A percentile compares a stretch with the other conserved stretches of the same genome.
Evolutionary conservation across 2,329 filamentous ascomycete genomes (phyloP).

Genomic region (Sporothrix curviconia): DNA sequence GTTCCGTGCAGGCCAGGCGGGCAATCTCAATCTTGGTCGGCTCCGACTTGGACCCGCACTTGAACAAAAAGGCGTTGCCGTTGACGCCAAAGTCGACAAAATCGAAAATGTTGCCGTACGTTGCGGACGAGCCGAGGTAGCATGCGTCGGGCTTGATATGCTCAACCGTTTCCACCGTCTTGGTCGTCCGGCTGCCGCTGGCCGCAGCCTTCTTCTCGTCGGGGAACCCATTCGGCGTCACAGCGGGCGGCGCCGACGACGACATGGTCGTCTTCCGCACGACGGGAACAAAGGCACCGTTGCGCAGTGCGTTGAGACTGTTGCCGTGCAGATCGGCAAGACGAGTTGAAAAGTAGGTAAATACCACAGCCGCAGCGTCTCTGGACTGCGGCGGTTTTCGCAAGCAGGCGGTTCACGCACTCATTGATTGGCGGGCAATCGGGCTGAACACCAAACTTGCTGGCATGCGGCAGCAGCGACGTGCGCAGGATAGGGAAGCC

Average conservation of each 20-base stretch:
- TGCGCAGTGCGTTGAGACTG: constrained; percentile 53
- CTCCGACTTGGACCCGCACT: constrained; percentile 84
- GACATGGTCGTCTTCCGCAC: constrained; percentile 16
- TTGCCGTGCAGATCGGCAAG: constrained; percentile 63
- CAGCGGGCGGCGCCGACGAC: not conserved
- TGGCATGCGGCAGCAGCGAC: constrained; percentile 73
- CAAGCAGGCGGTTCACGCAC: constrained; percentile 67
- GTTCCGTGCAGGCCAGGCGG: constrained; percentile 73
- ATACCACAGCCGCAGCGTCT: constrained; percentile 62
- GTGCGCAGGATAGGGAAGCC: constrained; percentile 71
- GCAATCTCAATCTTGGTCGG: constrained; percentile 84
- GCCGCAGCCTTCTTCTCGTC: constrained; percentile 23
- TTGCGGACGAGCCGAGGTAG: constrained; percentile 66
- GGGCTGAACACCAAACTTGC: constrained; percentile 75
- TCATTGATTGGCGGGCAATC: constrained; percentile 74
- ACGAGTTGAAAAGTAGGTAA: constrained; percentile 76
- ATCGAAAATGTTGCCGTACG: constrained; percentile 87
- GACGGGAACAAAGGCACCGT: constrained; percentile 68
- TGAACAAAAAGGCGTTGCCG: constrained; percentile 81
- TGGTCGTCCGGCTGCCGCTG: not conserved
- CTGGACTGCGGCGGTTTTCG: constrained; percentile 63
- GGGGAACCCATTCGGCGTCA: constrained; percentile 10
- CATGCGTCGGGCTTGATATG: constrained; percentile 64
- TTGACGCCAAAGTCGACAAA: constrained; percentile 90
- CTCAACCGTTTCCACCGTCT: constrained; percentile 30